phyloP scores from a whole-genome alignment of 1,284 basidiomycete genomes.

The Chondrostereum purpureum region DNA sequence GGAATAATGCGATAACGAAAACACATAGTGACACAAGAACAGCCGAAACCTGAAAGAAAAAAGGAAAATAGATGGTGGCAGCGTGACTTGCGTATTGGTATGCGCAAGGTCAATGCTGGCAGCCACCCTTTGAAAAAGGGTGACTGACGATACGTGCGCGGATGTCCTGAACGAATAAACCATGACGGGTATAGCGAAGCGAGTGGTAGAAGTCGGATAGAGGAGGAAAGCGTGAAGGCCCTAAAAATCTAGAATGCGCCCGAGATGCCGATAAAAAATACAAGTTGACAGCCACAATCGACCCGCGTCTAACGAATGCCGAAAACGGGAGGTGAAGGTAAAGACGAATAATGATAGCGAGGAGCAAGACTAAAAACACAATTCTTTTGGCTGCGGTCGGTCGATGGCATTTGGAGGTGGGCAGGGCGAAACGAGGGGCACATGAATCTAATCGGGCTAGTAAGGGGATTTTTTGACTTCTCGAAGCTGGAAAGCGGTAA shows the following conservation, averaged over 20 bases:
- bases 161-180: slow-evolving; percentile 3
- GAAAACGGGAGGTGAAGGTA: slow-evolving; percentile 1
- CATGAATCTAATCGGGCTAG: slow-evolving; percentile 12
- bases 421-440: not conserved
- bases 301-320: not conserved
- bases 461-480: slow-evolving; percentile 6
- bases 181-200: slow-evolving; percentile 1
- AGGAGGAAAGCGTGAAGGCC: slow-evolving; percentile 1
- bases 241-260: not conserved
- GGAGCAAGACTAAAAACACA: slow-evolving; percentile 13
- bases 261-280: slow-evolving; percentile 1
- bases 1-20: not conserved
- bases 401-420: slow-evolving; percentile 9
- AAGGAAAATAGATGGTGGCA: not conserved
- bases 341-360: slow-evolving; percentile 12
- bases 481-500: too few species aligned
- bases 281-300: not conserved
- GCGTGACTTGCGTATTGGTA: too few species aligned
- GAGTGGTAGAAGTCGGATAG: not conserved
- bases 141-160: not conserved
- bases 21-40: not conserved
- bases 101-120: too few species aligned
- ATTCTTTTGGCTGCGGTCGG: slow-evolving; percentile 8
- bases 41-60: too few species aligned
- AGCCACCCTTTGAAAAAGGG: not conserved